Evolutionary conservation across 257 asterid genomes (phyloP), one percentile per base, ranked within the genome.

Genomic region (Anisodus tanguticus): DNA sequence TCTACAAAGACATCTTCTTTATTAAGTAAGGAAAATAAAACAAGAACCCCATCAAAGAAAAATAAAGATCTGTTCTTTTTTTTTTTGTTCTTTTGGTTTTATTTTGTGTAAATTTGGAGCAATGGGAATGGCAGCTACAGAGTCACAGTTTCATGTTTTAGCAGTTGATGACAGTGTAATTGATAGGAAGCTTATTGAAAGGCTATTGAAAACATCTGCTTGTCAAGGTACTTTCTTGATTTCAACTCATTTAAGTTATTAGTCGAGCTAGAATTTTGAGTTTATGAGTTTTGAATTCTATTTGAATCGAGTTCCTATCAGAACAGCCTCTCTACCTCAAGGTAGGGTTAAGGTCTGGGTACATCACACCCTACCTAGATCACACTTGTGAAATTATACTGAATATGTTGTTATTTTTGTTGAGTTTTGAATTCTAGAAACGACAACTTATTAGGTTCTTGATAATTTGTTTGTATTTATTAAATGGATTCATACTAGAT

Each of bases 141-240:
- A 88, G 9, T 84, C 88, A 5, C 85, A 84, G 84, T 87, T 90
- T 83, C 93, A 87, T 89, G 91, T 88, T 80, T 83, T 90, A 39
- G 94, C 93, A 81, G 94, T 87, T 58, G 93, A 88, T 85, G 93
- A 91, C 83, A 84, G 88, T 74, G 8, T 88, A 3, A 83, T 89
- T 55, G 91, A 91, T 58, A 86, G 93, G 41, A 91, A 89, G 76
- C 88, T 91, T 17, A 87, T 91, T 66, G 91, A 89, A 51, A 87
- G 81, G 79, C 85, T 91, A 9, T 90, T 91, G 66, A 89, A 78
- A 83, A 91, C 84, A 13, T 86, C 92, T 64, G 87, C 92, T 31
- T 91, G 84, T 88, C 90, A 89, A 85, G 93, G 92, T 90, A 80
- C 49, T 64, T 54, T 68, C 51, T 58, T 77, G 17, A 15, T 74